Percentiles rank a stretch among this genome's conserved stretches.
Conservation (phyloP, 306 rosid species). For the Myrica gale region DNA sequence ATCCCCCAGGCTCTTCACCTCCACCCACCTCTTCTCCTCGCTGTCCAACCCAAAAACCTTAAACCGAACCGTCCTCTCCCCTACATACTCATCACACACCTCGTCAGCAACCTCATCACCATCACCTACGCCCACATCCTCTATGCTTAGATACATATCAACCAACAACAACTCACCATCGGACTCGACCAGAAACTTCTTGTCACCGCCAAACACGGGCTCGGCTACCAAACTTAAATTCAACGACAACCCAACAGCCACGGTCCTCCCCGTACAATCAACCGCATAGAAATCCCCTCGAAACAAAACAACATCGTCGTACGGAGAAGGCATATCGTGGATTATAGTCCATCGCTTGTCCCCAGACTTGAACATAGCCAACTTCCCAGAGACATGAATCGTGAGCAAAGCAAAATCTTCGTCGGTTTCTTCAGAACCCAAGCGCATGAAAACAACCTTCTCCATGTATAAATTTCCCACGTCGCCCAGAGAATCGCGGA, state of each 20-base stretch:
- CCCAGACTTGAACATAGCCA: slow-evolving; percentile 54
- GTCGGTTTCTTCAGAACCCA: slow-evolving; percentile 18
- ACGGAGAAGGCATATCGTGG: slow-evolving; percentile 58
- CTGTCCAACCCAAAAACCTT: slow-evolving; percentile 47
- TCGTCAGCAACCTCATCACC: slow-evolving; percentile 10
- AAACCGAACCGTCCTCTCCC: slow-evolving; percentile 56
- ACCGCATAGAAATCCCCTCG: slow-evolving; percentile 51
- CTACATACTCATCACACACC: slow-evolving; percentile 27
- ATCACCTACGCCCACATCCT: background rate
- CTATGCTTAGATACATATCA: slow-evolving; percentile 48
- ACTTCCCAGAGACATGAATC: slow-evolving; percentile 74
- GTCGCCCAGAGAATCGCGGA: slow-evolving; percentile 26
- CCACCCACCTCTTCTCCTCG: slow-evolving; percentile 54
- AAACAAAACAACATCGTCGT: slow-evolving; percentile 67
- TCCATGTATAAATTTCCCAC: slow-evolving; percentile 54
- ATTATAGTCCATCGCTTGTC: slow-evolving; percentile 60
- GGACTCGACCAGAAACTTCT: slow-evolving; percentile 69
- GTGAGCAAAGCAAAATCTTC: slow-evolving; percentile 50
- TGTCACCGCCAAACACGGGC: slow-evolving; percentile 85
- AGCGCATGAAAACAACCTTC: slow-evolving; percentile 54
- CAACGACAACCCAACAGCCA: slow-evolving; percentile 38
- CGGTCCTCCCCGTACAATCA: slow-evolving; percentile 62
- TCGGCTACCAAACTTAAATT: slow-evolving; percentile 43
- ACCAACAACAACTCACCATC: slow-evolving; percentile 62
- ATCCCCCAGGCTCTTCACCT: slow-evolving; percentile 53